These are phyloP conservation scores for Entophlyctis helioformis DNA, from an alignment of 192 early-diverging fungal genomes.

Conservation along the genomic window DNA sequence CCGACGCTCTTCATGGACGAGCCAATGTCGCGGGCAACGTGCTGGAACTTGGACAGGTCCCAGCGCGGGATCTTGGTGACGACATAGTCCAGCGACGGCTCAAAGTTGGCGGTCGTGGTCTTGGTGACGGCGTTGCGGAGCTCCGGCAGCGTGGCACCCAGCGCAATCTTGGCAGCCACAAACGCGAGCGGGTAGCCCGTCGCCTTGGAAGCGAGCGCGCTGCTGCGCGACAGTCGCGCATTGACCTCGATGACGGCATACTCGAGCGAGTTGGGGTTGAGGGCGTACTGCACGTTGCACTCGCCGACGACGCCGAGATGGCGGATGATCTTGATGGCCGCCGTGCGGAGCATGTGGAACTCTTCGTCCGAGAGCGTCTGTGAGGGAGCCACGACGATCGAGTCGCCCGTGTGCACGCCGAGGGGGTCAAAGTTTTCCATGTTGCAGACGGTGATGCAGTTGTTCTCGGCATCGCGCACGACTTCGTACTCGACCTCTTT, in stretches of 20 bases:
- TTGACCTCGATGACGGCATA: constrained; percentile 97
- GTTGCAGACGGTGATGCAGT: constrained; percentile 99
- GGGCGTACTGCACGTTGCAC: constrained; percentile 96
- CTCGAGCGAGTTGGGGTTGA: constrained; percentile 78
- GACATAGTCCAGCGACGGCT: constrained; percentile 90
- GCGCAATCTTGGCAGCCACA: constrained; percentile 92
- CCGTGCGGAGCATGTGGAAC: constrained; percentile 88
- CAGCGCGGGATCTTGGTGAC: constrained; percentile 97
- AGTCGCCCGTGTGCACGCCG: constrained; percentile 96
- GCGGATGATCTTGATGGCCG: constrained; percentile 91
- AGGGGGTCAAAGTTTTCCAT: constrained; percentile 99
- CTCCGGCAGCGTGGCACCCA: constrained; percentile 78
- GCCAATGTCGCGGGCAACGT: constrained; percentile 74
- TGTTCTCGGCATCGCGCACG: constrained; percentile 89
- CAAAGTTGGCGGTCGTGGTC: constrained; percentile 92
- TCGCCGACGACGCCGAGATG: constrained; percentile 96
- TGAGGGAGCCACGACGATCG: constrained; percentile 95
- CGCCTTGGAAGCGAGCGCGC: constrained; percentile 91
- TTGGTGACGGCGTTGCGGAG: constrained; percentile 85
- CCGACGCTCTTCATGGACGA: constrained; percentile 94
- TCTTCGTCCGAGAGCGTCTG: constrained; percentile 96
- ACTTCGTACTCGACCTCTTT: constrained; percentile 99
- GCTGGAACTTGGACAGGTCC: constrained; percentile 91
- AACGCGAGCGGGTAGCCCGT: constrained; percentile 97
- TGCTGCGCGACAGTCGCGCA: constrained; percentile 76